phyloP scores from a whole-genome alignment of 805 yeast species.

The Zygoascus bituminiphila region DNA sequence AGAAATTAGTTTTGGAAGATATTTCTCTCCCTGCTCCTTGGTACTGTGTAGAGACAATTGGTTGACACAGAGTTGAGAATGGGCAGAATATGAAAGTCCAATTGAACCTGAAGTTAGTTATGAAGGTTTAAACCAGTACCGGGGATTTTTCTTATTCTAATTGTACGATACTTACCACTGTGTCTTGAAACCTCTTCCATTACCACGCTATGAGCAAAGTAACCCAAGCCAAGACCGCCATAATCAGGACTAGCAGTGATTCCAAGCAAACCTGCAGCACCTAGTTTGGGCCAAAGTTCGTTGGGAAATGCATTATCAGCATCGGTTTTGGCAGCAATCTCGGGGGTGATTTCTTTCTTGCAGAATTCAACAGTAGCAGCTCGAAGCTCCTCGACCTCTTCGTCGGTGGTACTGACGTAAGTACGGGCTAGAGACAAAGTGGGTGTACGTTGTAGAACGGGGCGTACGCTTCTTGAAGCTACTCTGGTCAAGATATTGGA shows the following conservation, averaged over 20 bases:
- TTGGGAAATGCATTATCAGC: constrained; percentile 25
- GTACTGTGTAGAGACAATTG: constrained; percentile 26
- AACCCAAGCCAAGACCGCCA: constrained; percentile 27
- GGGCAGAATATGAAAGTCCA: constrained; percentile 28
- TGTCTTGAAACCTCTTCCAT: constrained; percentile 28
- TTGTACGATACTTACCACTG: constrained; percentile 6
- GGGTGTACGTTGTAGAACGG: not conserved
- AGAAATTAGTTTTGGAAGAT: constrained; percentile 24
- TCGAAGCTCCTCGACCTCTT: constrained; percentile 22
- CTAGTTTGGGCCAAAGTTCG: constrained; percentile 27
- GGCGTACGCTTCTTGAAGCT: not conserved
- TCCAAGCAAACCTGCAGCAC: constrained; percentile 28
- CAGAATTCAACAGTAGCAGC: constrained; percentile 27
- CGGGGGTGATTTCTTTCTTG: constrained; percentile 22
- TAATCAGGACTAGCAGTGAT: constrained; percentile 26
- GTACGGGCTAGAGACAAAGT: not conserved
- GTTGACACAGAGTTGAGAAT: constrained; percentile 28
- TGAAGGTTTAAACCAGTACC: not conserved
- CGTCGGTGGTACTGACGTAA: constrained; percentile 1
- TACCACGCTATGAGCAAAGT: constrained; percentile 26
- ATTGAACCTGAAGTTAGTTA: constrained; percentile 20
- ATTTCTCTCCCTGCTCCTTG: constrained; percentile 23
- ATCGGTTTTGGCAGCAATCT: constrained; percentile 25
- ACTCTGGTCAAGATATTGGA: not conserved
- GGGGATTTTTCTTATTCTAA: not conserved